Conservation (phyloP, 441 rosid genomes). For the Arabidopsis hybrid region DNA sequence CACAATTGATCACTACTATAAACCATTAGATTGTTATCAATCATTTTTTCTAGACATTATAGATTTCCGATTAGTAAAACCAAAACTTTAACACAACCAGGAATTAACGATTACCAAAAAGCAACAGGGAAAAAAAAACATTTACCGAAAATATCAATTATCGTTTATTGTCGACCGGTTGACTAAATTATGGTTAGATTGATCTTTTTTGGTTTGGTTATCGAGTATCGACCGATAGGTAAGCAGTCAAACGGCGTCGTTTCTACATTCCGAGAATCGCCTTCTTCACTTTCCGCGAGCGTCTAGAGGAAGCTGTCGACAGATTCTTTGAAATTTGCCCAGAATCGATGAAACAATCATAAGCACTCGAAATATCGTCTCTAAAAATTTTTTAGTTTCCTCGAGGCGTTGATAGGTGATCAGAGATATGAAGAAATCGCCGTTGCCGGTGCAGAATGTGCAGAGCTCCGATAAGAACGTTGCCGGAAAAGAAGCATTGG, state of each 20-base stretch:
- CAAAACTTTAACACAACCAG: too few species aligned
- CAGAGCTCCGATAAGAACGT: constrained; percentile 50
- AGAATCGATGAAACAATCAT: not conserved
- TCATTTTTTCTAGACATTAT: too few species aligned
- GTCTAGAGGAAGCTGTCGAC: constrained; percentile 28
- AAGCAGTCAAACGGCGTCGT: constrained; percentile 17
- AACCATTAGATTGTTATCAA: too few species aligned
- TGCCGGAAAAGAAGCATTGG: constrained; percentile 67
- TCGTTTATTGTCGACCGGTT: not conserved
- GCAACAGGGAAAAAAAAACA: too few species aligned
- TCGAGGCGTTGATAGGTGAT: not conserved
- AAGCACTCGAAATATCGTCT: not conserved
- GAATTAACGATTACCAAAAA: too few species aligned
- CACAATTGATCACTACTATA: too few species aligned
- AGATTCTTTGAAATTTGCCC: not conserved
- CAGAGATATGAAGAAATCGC: constrained; percentile 70
- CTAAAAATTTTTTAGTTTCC: not conserved
- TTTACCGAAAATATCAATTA: too few species aligned
- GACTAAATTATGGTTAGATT: not conserved
- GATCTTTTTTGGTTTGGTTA: not conserved
- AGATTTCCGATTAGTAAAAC: too few species aligned
- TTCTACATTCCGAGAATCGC: not conserved
- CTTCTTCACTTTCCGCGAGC: constrained; percentile 16
- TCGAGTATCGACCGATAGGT: too few species aligned
- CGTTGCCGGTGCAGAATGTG: constrained; percentile 64